Evolutionary conservation across 2,329 filamentous ascomycete species (phyloP).

Genomic region (Emergomyces orientalis): DNA sequence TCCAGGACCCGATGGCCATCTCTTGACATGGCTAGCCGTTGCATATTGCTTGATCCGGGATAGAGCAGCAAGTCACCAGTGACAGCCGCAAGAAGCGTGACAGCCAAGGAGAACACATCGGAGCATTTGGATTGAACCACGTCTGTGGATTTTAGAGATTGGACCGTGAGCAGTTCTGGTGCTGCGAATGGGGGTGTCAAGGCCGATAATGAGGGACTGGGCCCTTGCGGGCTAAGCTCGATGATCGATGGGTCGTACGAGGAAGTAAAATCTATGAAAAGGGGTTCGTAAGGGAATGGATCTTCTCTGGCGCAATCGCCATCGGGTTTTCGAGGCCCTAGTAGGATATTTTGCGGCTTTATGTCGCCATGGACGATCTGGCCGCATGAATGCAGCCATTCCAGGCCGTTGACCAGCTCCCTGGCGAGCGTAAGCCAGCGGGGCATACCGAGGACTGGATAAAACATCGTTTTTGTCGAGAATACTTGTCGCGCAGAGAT

Average conservation of each 20-base stretch:
- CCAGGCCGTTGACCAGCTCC: conserved; percentile 33
- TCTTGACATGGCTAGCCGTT: conserved; percentile 36
- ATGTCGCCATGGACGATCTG: conserved; percentile 41
- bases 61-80: conserved; percentile 40
- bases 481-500: conserved; percentile 22
- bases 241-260: conserved; percentile 21
- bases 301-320: conserved; percentile 10
- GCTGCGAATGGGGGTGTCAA: conserved; percentile 39
- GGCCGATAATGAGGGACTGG: conserved; percentile 25
- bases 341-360: conserved; percentile 39
- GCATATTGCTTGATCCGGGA: conserved; percentile 30
- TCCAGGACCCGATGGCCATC: conserved; percentile 37
- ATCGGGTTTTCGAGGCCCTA: conserved; percentile 20
- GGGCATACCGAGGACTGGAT: conserved; percentile 35
- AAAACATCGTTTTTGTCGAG: conserved; percentile 37
- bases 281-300: conserved; percentile 31
- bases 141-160: conserved; percentile 24
- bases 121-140: conserved; percentile 31
- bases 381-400: conserved; percentile 35
- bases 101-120: conserved; percentile 40
- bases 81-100: conserved; percentile 37
- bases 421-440: conserved; percentile 35
- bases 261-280: conserved; percentile 40
- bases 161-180: conserved; percentile 34
- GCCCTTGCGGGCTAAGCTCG: conserved; percentile 11